These are phyloP conservation scores for Phytophthora hibernalis DNA, from an alignment of 352 stramenopile species.

Conservation along the genomic window DNA sequence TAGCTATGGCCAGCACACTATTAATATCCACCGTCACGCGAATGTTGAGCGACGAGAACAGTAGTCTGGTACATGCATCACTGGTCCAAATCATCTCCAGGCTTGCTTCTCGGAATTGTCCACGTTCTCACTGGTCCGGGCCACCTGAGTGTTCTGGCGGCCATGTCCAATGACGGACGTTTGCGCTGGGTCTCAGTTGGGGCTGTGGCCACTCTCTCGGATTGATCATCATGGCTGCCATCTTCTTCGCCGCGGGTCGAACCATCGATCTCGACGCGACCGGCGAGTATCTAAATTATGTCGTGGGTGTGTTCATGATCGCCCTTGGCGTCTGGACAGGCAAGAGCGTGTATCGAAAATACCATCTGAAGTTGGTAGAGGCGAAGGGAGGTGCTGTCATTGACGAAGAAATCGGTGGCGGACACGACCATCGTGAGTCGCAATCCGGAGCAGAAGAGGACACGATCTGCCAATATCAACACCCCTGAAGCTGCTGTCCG, in stretches of 20 bases:
- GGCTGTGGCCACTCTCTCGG: constrained; percentile 87
- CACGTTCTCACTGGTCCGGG: constrained; percentile 61
- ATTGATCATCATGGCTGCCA: constrained; percentile 71
- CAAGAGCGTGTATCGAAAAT: constrained; percentile 36
- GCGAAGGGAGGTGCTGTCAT: not conserved
- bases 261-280: constrained; percentile 47
- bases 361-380: constrained; percentile 16
- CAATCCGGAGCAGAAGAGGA: not conserved
- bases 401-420: not conserved
- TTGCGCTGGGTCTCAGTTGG: constrained; percentile 90
- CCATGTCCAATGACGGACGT: constrained; percentile 85
- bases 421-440: not conserved
- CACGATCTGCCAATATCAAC: not conserved
- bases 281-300: constrained; percentile 50
- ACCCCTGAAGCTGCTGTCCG: not conserved
- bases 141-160: constrained; percentile 89
- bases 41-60: constrained; percentile 26
- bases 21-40: constrained; percentile 12
- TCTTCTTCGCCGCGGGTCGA: constrained; percentile 60
- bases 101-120: constrained; percentile 48
- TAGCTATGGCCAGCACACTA: not conserved
- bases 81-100: constrained; percentile 50
- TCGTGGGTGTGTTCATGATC: constrained; percentile 69
- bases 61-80: constrained; percentile 41
- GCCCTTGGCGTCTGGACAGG: constrained; percentile 50